These are phyloP conservation scores for Orychophragmus violaceus DNA, from an alignment of 345 rosid genomes.

Conservation along the genomic window DNA sequence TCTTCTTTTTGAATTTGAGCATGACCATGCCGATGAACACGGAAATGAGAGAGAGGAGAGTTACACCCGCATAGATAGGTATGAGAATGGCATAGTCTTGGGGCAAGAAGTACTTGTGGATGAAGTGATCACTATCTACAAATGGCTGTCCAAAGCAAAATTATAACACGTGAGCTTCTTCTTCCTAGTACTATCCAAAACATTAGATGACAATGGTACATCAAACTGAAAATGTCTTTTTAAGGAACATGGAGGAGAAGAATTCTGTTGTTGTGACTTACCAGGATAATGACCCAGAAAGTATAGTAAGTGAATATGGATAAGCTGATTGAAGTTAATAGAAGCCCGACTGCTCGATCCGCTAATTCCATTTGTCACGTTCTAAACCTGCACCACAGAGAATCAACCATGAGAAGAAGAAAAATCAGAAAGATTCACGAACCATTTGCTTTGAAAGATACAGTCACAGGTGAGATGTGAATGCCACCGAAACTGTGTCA, in stretches of 20 bases:
- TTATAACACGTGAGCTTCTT: neutral
- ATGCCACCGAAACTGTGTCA: slow-evolving; percentile 1
- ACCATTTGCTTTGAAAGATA: neutral
- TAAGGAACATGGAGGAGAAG: neutral
- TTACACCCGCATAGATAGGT: slow-evolving; percentile 67
- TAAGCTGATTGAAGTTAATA: slow-evolving; percentile 60
- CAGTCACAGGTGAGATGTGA: neutral
- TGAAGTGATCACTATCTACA: slow-evolving; percentile 75
- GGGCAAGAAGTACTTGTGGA: slow-evolving; percentile 81
- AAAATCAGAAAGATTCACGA: neutral
- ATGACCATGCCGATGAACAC: slow-evolving; percentile 70
- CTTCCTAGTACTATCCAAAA: neutral
- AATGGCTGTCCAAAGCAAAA: slow-evolving; percentile 57
- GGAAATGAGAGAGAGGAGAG: slow-evolving; percentile 54
- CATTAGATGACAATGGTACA: neutral
- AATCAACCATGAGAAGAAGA: too few relatives aligned
- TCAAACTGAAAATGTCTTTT: neutral
- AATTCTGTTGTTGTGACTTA: slow-evolving; percentile 21
- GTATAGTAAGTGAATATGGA: slow-evolving; percentile 87
- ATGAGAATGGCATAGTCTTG: slow-evolving; percentile 76
- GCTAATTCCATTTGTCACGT: slow-evolving; percentile 63
- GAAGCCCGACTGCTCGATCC: slow-evolving; percentile 76
- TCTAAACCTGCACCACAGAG: slow-evolving; percentile 19
- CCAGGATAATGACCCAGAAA: slow-evolving; percentile 95
- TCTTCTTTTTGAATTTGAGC: slow-evolving; percentile 84